A percentile compares a stretch with the other conserved stretches of the same genome.
These are phyloP conservation scores for Ocimum tenuiflorum DNA, from an alignment of 257 asterid species.

Conservation along the genomic window DNA sequence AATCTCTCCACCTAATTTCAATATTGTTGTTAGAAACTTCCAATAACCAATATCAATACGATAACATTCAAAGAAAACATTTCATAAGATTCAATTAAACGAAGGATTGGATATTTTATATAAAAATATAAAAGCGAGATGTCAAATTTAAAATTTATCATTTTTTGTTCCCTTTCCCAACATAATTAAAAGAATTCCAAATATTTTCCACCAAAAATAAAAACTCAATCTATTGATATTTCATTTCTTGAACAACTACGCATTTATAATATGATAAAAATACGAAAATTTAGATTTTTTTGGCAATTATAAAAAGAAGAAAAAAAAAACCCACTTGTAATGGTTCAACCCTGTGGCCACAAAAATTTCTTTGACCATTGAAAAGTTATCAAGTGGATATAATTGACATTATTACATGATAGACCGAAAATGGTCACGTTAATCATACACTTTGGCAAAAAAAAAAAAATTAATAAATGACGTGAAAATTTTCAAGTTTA, in stretches of 20 bases:
- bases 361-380: neutral
- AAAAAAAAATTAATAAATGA: slow-evolving; percentile 12
- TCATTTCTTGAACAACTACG: neutral
- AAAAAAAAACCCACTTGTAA: neutral
- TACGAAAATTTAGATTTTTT: neutral
- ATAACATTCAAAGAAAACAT: no score
- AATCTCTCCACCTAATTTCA: no score
- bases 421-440: slow-evolving; percentile 23
- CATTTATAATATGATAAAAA: neutral
- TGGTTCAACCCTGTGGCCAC: neutral
- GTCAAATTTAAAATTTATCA: no score
- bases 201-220: no score
- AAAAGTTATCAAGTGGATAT: slow-evolving; percentile 18
- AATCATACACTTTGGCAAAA: slow-evolving; percentile 14
- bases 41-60: no score
- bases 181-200: no score
- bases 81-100: no score
- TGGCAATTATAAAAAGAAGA: neutral
- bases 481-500: neutral
- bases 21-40: no score
- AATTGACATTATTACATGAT: slow-evolving; percentile 21
- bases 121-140: no score
- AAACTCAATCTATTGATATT: no score
- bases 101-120: no score
- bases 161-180: no score